Evolutionary conservation across 352 stramenopile genomes (phyloP).

Genomic region (Phytopythium boreale): DNA sequence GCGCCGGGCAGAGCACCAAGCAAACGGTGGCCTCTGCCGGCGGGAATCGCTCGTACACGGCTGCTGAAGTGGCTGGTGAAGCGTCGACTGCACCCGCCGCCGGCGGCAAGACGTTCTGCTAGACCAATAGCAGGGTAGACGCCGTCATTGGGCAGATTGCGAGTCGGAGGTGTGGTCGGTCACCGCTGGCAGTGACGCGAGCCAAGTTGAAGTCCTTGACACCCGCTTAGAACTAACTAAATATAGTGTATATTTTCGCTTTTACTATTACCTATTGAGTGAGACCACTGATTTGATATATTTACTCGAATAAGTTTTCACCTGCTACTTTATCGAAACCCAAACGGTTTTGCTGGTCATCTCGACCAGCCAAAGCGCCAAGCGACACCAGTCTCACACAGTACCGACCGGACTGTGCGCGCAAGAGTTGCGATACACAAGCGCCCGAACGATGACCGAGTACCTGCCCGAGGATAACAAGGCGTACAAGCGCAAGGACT

Average conservation of each 20-base stretch:
- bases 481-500: constrained; percentile 61
- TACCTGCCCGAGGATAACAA: constrained; percentile 48
- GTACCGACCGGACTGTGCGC: too few species aligned
- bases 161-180: not conserved
- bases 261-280: too few species aligned
- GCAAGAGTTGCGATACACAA: too few species aligned
- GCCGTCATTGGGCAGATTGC: not conserved
- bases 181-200: not conserved
- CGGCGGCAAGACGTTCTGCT: constrained; percentile 1
- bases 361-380: not conserved
- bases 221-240: not conserved
- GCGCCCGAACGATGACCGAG: constrained; percentile 21
- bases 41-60: not conserved
- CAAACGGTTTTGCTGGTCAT: not conserved
- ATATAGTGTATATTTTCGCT: not conserved
- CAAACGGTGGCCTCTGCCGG: not conserved
- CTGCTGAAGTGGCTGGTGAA: not conserved
- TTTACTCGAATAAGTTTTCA: not conserved
- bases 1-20: not conserved
- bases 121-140: constrained; percentile 1
- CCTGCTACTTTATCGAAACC: not conserved
- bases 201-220: not conserved
- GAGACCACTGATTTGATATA: too few species aligned
- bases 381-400: not conserved
- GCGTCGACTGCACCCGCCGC: not conserved